Evolutionary conservation across 2,329 filamentous ascomycete species (phyloP).

Genomic region (Microcera coccophila): DNA sequence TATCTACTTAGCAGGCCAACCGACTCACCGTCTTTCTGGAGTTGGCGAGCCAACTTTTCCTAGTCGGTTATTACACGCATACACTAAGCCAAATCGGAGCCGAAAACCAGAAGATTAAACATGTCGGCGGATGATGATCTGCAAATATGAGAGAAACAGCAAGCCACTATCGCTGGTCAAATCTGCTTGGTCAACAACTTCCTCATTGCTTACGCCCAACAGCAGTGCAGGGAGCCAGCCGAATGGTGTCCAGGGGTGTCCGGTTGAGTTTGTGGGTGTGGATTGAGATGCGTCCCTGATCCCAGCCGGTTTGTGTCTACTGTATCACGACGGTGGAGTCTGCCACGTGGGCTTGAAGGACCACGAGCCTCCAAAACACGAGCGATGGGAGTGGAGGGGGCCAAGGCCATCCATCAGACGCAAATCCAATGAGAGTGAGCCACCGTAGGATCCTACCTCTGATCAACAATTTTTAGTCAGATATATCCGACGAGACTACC

Average conservation of each 20-base stretch:
- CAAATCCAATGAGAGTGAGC: background rate
- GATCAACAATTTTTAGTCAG: no score
- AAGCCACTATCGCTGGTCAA: no score
- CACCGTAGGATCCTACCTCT: background rate
- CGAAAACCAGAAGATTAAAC: no score
- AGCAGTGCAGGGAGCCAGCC: background rate
- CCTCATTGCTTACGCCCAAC: background rate
- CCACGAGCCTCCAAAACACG: constrained; percentile 23
- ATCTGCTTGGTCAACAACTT: no score
- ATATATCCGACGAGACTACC: constrained; percentile 11
- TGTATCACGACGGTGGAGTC: constrained; percentile 18
- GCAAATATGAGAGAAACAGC: no score
- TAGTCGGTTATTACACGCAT: no score
- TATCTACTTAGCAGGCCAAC: no score
- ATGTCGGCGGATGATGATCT: no score
- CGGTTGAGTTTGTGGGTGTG: constrained; percentile 15
- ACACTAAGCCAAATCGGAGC: no score
- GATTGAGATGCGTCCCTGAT: constrained; percentile 9
- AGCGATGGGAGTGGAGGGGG: constrained; percentile 12
- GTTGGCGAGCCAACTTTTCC: no score
- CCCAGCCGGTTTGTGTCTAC: constrained; percentile 7
- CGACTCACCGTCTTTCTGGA: no score
- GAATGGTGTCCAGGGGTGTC: constrained; percentile 2
- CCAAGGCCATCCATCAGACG: background rate
- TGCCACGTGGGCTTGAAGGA: constrained; percentile 29